Percentiles rank a stretch among this genome's conserved stretches.
These are phyloP conservation scores for Mucor plumbeus DNA, from an alignment of 371 early-diverging fungal genomes.

Conservation along the genomic window DNA sequence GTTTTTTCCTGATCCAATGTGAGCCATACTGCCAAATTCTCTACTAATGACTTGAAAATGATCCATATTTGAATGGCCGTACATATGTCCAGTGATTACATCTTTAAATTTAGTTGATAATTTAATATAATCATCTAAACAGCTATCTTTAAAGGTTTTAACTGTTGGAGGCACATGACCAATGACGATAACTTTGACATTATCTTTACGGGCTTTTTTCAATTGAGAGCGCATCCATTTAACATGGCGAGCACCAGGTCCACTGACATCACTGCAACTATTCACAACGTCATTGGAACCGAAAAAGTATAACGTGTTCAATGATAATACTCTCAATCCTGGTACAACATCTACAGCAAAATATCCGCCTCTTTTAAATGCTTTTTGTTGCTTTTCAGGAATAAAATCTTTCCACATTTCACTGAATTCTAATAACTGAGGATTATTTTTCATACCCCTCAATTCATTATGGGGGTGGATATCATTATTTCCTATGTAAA, in stretches of 20 bases:
- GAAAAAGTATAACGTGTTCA: constrained; percentile 78
- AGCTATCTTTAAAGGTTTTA: constrained; percentile 65
- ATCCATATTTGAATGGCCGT: constrained; percentile 81
- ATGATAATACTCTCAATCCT: constrained; percentile 52
- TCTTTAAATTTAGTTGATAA: constrained; percentile 61
- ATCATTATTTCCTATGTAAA: constrained; percentile 76
- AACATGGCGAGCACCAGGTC: constrained; percentile 71
- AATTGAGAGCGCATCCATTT: constrained; percentile 73
- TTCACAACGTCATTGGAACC: constrained; percentile 68
- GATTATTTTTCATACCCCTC: constrained; percentile 52
- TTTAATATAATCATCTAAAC: constrained; percentile 62
- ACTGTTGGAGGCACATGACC: constrained; percentile 80
- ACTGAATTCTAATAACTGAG: constrained; percentile 43
- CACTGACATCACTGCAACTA: constrained; percentile 47
- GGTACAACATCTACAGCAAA: constrained; percentile 64
- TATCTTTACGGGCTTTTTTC: constrained; percentile 42
- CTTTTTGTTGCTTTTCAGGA: constrained; percentile 57
- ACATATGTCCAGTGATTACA: constrained; percentile 70
- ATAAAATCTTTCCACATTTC: constrained; percentile 61
- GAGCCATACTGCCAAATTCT: constrained; percentile 10
- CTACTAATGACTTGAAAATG: constrained; percentile 63
- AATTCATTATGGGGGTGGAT: constrained; percentile 70
- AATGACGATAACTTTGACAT: constrained; percentile 64
- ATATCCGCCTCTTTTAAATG: constrained; percentile 73
- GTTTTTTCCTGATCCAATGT: constrained; percentile 6